These are phyloP conservation scores for Albifimbria verrucaria DNA, from an alignment of 2,329 filamentous ascomycete species.

Conservation along the genomic window DNA sequence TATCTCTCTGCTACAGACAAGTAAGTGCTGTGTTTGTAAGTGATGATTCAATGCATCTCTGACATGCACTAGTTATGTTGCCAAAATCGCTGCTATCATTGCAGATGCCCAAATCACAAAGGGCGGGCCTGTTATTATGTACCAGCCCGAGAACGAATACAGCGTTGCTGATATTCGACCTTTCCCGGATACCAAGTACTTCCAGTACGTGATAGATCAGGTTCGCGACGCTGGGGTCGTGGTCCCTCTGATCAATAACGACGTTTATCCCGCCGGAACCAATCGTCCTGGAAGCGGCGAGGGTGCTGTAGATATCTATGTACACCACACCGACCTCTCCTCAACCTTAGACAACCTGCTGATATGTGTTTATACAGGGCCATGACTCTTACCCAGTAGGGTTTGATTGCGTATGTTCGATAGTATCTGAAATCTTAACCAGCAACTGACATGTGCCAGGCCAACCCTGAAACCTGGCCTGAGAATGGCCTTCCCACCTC, in stretches of 20 bases:
- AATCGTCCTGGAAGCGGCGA: background rate
- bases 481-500: conserved; percentile 30
- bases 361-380: conserved; percentile 27
- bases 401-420: conserved; percentile 47
- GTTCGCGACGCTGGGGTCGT: conserved; percentile 65
- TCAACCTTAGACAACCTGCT: background rate
- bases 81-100: conserved; percentile 61
- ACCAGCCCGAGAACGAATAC: conserved; percentile 84
- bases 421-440: background rate
- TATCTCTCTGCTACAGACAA: conserved; percentile 66
- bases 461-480: conserved; percentile 46
- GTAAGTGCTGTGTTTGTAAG: conserved; percentile 30
- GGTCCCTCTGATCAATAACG: conserved; percentile 74
- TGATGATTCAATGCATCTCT: background rate
- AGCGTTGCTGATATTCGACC: conserved; percentile 44
- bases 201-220: conserved; percentile 68
- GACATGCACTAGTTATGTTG: conserved; percentile 47
- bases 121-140: conserved; percentile 73
- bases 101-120: conserved; percentile 78
- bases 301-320: background rate
- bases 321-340: background rate
- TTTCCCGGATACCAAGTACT: conserved; percentile 66
- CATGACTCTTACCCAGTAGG: conserved; percentile 62
- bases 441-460: background rate
- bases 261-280: conserved; percentile 40